Base-by-base conservation (phyloP, 108 stramenopile genomes). In the Epithemia pelagica region DNA sequence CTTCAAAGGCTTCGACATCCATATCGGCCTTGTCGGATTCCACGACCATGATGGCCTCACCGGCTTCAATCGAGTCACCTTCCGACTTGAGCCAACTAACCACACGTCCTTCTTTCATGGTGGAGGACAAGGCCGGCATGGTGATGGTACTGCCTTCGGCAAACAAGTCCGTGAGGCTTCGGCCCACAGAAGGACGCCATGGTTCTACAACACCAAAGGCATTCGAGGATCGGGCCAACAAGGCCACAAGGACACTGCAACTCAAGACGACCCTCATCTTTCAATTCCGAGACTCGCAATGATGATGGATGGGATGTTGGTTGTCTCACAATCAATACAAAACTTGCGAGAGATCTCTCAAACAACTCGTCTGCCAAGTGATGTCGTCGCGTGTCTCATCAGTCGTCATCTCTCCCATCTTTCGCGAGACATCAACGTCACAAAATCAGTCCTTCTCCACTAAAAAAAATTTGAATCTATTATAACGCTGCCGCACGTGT, bases 81-180 rank as follows among this genome's bases (percentile, higher is more conserved):
- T 96, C 95, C 7, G 64, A 73, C 78, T 96, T 97, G 63, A 95
- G 81, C 97, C 97, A 98, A 2, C 88, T 73, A 57, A 96, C 96
- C 28, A 98, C 91, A 30, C 86, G 88, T 57, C 97, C 97, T 72
- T 97, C 96, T 65, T 94, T 96, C 97, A 98, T 98, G 26, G 97
- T 98, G 1, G 95, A 95, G 2, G 95, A 96, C 25, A 98, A 70
- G 24, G 97, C 97, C 10, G 97, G 97, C 97, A 98, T 98, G 75
- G 87, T 84, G 64, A 93, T 88, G 68, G 88, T 81, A 69, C 77
- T 87, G 32, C 87, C 82, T 32, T 83, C 82, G 15, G 85, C 88
- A 62, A 63, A 66, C 1, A 83, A 70, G 30, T 68, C 64, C 2
- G 78, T 78, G 21, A 63, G 62, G 30, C 18, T 18, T 7, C 22